These are phyloP conservation scores for Sarcomyxa edulis DNA, from an alignment of 768 basidiomycete species.

Conservation along the genomic window DNA sequence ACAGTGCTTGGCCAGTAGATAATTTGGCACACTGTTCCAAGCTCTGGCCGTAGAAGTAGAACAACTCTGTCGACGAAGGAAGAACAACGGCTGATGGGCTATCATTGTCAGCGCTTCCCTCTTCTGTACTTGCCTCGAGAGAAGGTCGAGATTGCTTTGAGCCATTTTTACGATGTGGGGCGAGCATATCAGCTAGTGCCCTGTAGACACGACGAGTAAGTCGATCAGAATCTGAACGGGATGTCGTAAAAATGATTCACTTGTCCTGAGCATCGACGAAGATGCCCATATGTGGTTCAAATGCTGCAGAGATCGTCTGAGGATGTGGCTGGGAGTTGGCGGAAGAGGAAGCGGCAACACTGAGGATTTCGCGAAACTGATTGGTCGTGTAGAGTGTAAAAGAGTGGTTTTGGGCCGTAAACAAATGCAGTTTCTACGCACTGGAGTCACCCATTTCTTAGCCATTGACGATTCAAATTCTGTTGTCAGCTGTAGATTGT, in stretches of 20 bases:
- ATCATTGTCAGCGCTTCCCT: conserved; percentile 35
- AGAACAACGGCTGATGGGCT: conserved; percentile 62
- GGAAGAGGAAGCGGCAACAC: conserved; percentile 41
- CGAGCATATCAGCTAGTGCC: conserved; percentile 86
- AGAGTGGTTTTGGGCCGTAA: neutral
- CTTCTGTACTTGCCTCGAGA: conserved; percentile 47
- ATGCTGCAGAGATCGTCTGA: conserved; percentile 82
- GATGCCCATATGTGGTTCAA: conserved; percentile 88
- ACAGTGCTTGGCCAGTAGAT: conserved; percentile 78
- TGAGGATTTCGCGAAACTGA: conserved; percentile 65
- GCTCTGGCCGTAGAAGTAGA: conserved; percentile 95
- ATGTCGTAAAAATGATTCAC: conserved; percentile 32
- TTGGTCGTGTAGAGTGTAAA: no score
- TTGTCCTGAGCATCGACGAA: conserved; percentile 97
- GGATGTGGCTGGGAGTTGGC: conserved; percentile 50
- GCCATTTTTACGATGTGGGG: conserved; percentile 56
- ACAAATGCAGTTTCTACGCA: conserved; percentile 21
- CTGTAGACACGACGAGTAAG: conserved; percentile 30
- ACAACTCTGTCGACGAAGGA: conserved; percentile 92
- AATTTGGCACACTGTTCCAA: conserved; percentile 92
- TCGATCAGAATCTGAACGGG: neutral
- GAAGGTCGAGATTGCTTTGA: conserved; percentile 56
- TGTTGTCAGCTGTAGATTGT: conserved; percentile 77
- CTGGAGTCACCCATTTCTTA: conserved; percentile 78
- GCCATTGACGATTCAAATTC: conserved; percentile 85